phyloP scores from a whole-genome alignment of 352 stramenopile species.

The Globisporangium alternatum region DNA sequence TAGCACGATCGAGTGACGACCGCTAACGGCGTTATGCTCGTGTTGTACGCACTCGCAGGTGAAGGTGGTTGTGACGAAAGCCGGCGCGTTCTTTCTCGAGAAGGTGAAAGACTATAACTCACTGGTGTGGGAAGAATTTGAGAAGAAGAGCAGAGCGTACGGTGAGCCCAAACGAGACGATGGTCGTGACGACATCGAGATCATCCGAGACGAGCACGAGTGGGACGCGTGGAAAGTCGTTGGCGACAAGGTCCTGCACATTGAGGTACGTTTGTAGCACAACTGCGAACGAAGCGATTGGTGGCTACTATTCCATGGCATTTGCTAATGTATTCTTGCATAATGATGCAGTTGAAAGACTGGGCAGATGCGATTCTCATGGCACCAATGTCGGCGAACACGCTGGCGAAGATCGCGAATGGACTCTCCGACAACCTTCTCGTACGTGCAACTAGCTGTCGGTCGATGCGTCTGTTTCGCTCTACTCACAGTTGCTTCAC shows the following conservation, averaged over 20 bases:
- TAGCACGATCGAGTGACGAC: neutral
- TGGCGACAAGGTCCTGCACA: slow-evolving; percentile 83
- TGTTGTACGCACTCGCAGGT: slow-evolving; percentile 34
- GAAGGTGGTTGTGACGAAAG: slow-evolving; percentile 76
- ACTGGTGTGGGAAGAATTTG: slow-evolving; percentile 41
- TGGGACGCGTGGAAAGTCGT: slow-evolving; percentile 79
- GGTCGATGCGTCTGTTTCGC: neutral
- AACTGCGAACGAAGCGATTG: no score
- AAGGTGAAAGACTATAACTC: slow-evolving; percentile 75
- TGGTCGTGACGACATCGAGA: slow-evolving; percentile 20
- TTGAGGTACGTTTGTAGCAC: slow-evolving; percentile 52
- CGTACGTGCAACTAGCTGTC: slow-evolving; percentile 26
- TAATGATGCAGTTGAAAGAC: slow-evolving; percentile 78
- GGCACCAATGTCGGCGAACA: slow-evolving; percentile 89
- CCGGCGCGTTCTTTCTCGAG: slow-evolving; percentile 80
- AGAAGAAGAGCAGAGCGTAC: slow-evolving; percentile 19
- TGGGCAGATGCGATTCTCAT: slow-evolving; percentile 93
- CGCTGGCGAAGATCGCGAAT: slow-evolving; percentile 88
- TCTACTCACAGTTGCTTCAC: neutral
- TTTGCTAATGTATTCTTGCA: no score
- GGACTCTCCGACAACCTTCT: slow-evolving; percentile 95
- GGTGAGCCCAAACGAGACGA: neutral
- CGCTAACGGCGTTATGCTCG: neutral
- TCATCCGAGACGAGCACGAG: slow-evolving; percentile 79
- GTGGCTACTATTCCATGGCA: no score